Base-by-base conservation (phyloP, 441 rosid genomes). In the Bruguiera hainesii region DNA sequence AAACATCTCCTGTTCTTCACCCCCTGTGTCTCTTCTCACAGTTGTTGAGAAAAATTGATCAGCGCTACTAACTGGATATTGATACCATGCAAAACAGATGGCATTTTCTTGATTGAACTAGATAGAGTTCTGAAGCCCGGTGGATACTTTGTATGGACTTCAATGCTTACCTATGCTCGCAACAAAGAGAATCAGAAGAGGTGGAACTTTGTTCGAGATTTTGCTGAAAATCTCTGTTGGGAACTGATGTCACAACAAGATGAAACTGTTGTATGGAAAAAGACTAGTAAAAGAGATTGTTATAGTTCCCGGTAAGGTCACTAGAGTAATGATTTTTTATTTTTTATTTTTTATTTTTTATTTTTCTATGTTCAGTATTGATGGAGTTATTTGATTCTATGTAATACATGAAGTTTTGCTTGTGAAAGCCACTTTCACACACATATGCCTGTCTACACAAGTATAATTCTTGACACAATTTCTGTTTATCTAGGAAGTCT, bases 261-360 rank as follows among this genome's bases (percentile, higher is more conserved):
- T 37, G 96, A 88, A 81, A 96, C 99, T 61, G 96, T 87, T 72
- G 83, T 91, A 33, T 96, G 99, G 99, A 93, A 85, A 73, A 96
- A 96, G 81, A 91, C 96, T n/a, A 74, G 78, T 77, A 85, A 86
- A 83, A 87, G 63, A 65, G 80, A 68, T 73, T 96, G 99, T 76
- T 89, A 96, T 65, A 73, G 76, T 71, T 81, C 91, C 61, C 75
- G 96, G 98, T 96, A 72, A 78, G 92, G 50, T 67, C 37, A 42
- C 61, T 71, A 5, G 72, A 68, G 56, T 55, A 46, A 21, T 60
- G 25, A 1, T 59, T 23, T 1, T 59, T 55, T 0, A 1, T 8
- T 53, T 53, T 59, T 55, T 0, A 1, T 8, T 53, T 53, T 20
- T 42, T 23, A 23, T 23, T 23, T 23, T 23, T 23, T 23, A 23